Evolutionary conservation across 805 yeast species (phyloP).

Genomic region (Sugiyamaella marilandica): DNA sequence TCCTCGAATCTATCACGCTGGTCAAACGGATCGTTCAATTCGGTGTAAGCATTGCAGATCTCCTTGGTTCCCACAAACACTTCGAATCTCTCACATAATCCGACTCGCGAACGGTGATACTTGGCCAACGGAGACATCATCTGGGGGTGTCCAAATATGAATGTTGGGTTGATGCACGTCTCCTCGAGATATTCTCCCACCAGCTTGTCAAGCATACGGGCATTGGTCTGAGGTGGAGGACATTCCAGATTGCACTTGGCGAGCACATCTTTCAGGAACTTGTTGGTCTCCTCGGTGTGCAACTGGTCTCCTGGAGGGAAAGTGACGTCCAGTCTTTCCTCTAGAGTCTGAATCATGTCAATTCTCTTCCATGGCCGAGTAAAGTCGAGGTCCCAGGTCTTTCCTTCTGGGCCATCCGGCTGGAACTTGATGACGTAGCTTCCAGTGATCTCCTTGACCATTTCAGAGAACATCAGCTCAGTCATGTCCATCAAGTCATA

Average conservation of each 20-base stretch:
- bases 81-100: constrained; percentile 96
- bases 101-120: constrained; percentile 86
- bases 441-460: constrained; percentile 95
- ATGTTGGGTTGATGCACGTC: constrained; percentile 91
- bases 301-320: constrained; percentile 95
- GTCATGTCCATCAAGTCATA: constrained; percentile 89
- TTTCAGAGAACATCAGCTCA: constrained; percentile 87
- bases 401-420: constrained; percentile 87
- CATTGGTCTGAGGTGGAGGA: constrained; percentile 88
- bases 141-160: constrained; percentile 98
- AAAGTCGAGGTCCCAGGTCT: constrained; percentile 73
- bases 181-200: constrained; percentile 93
- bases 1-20: constrained; percentile 97
- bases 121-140: constrained; percentile 99
- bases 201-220: constrained; percentile 97
- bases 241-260: constrained; percentile 81
- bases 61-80: constrained; percentile 98
- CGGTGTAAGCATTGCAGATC: constrained; percentile 97
- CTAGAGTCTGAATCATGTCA: constrained; percentile 94
- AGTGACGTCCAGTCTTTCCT: constrained; percentile 74
- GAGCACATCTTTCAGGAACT: constrained; percentile 76
- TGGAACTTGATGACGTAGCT: constrained; percentile 80
- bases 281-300: constrained; percentile 90
- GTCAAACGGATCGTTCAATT: constrained; percentile 97
- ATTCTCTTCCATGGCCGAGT: constrained; percentile 98